Percentiles rank a stretch among this genome's conserved stretches.
Conservation (phyloP, 305 asterid genomes). For the Striga hermonthica region DNA sequence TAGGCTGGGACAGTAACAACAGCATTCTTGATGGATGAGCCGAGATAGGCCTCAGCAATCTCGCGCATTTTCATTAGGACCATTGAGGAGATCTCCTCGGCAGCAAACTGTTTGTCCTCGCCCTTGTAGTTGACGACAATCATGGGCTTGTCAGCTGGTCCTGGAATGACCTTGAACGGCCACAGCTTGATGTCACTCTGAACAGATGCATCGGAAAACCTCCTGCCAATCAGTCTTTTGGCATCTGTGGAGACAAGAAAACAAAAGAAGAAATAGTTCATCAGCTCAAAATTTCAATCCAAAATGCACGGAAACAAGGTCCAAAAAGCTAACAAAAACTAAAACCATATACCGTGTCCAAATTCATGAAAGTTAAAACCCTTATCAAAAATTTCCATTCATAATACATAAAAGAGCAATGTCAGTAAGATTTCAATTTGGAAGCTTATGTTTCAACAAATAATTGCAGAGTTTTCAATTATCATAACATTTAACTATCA, state of each 20-base stretch:
- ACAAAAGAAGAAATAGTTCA: background rate
- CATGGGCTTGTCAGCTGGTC: constrained; percentile 87
- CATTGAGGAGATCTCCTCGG: constrained; percentile 86
- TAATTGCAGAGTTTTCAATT: no score
- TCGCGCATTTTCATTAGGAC: constrained; percentile 79
- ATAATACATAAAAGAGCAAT: no score
- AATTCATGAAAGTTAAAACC: no score
- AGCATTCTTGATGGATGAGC: constrained; percentile 61
- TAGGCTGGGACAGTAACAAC: constrained; percentile 85
- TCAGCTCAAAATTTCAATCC: background rate
- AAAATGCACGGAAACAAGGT: background rate
- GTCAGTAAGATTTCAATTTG: no score
- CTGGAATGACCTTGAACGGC: constrained; percentile 70
- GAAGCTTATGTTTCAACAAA: no score
- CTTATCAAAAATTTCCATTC: no score
- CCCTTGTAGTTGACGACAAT: constrained; percentile 72
- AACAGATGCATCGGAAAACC: constrained; percentile 60
- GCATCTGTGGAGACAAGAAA: constrained; percentile 47
- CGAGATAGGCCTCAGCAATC: constrained; percentile 77
- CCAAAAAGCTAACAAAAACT: background rate
- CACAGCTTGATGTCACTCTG: constrained; percentile 77
- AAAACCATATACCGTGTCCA: background rate
- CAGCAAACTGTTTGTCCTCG: constrained; percentile 75
- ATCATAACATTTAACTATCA: no score
- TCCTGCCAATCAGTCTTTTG: constrained; percentile 77